Conservation (phyloP, 345 rosid genomes). For the thale cress (Arabidopsis thaliana) region TAIR10.1 NC_003074.8:3976501-3977000, state of each 20-base stretch:
- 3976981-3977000: constrained; percentile 48
- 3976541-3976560: constrained; percentile 49
- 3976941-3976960: constrained; percentile 47
- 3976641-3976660: constrained; percentile 35
- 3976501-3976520: neutral
- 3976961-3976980: constrained; percentile 46
- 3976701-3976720: neutral
- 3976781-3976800: constrained; percentile 46
- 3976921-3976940: constrained; percentile 45
- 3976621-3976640: constrained; percentile 69
- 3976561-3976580: constrained; percentile 87
- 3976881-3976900: constrained; percentile 8
- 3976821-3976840: constrained; percentile 49
- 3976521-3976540: neutral
- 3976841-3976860: neutral
- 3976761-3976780: constrained; percentile 43
- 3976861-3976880: neutral
- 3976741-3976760: constrained; percentile 31
- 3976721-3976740: constrained; percentile 36
- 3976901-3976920: neutral
- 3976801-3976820: constrained; percentile 51
- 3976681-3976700: neutral
- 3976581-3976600: constrained; percentile 79
- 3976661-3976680: neutral
- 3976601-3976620: constrained; percentile 87